Base-by-base conservation (phyloP, 257 asterid species). In the Salvia rosmarinus region DNA sequence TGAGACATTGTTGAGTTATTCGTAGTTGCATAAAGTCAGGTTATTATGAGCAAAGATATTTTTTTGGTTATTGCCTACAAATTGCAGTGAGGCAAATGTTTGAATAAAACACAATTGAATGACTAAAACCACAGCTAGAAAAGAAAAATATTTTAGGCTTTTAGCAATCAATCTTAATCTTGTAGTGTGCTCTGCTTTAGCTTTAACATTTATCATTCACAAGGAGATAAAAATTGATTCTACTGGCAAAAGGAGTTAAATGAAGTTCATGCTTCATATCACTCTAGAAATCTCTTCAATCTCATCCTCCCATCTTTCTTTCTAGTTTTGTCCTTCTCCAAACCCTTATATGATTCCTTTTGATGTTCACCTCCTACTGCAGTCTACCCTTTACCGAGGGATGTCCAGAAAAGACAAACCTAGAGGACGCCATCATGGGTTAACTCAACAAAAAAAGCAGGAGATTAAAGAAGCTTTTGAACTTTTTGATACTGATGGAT, bases 401-500 rank as follows among this genome's bases (percentile, higher is more conserved):
- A 68, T 79, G 6, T 55, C 91, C 21, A 83, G 87, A 81, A 86
- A 67, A 61, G 96, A 85, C 12, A 87, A 93, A 63, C 96, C 94
- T 3, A 84, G 85, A 78, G 90, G 89, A 49, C 95, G 94, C 66
- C 93, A 81, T 28, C 95, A 85, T 32, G 96, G 93, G 37, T 76
- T 93, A 75, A 85, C 85, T n/a, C 86, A 72, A 49, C 96, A 90
- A 81, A 93, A 90, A 74, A 86, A 78, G 81, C 95, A 93, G 88
- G 97, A 93, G 89, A 90, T 93, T 25, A 87, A 76, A 75, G 95
- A 93, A 75, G 98, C 98, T 13, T 93, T 93, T 71, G 97, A 90
- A 52, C 90, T 84, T 56, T 90, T 89, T 77, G 97, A 90, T 75
- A 90, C 98, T 3, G 97, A 90, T 88, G 90, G 89, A 79, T 90